Conservation (phyloP, 441 rosid genomes). For the Capsella rubella region DNA sequence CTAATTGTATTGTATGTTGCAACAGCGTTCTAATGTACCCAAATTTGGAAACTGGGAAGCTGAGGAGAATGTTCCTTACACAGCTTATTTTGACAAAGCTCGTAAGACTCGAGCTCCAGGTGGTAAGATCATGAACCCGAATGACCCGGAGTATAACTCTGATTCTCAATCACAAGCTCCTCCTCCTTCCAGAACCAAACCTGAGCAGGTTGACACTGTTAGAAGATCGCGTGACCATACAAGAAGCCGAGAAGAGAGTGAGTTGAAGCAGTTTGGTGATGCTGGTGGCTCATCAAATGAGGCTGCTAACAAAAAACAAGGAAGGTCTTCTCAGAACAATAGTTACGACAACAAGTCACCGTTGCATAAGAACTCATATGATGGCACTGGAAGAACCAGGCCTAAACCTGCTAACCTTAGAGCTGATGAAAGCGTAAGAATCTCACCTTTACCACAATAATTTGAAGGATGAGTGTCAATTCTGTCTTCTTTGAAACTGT, state of each 20-base stretch:
- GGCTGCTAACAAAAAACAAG: conserved; percentile 49
- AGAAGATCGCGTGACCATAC: conserved; percentile 41
- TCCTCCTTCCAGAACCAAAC: conserved; percentile 48
- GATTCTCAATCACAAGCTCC: conserved; percentile 52
- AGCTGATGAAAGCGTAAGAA: conserved; percentile 71
- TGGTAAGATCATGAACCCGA: conserved; percentile 63
- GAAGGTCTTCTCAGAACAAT: conserved; percentile 66
- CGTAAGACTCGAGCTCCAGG: conserved; percentile 65
- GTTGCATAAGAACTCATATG: conserved; percentile 62
- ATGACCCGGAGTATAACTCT: conserved; percentile 71
- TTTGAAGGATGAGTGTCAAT: neutral
- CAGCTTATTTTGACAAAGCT: conserved; percentile 86
- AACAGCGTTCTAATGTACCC: conserved; percentile 81
- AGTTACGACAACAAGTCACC: conserved; percentile 71
- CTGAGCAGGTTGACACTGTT: conserved; percentile 49
- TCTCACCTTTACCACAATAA: conserved; percentile 3
- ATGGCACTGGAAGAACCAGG: conserved; percentile 61
- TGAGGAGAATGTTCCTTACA: conserved; percentile 77
- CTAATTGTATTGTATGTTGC: conserved; percentile 27
- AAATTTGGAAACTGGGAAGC: conserved; percentile 92
- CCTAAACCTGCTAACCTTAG: conserved; percentile 46
- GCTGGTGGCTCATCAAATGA: conserved; percentile 57
- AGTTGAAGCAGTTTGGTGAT: conserved; percentile 57
- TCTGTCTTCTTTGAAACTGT: neutral
- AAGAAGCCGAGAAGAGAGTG: conserved; percentile 43